Evolutionary conservation across 495 filamentous ascomycete species (phyloP).

Genomic region (Usnea hakonensis): DNA sequence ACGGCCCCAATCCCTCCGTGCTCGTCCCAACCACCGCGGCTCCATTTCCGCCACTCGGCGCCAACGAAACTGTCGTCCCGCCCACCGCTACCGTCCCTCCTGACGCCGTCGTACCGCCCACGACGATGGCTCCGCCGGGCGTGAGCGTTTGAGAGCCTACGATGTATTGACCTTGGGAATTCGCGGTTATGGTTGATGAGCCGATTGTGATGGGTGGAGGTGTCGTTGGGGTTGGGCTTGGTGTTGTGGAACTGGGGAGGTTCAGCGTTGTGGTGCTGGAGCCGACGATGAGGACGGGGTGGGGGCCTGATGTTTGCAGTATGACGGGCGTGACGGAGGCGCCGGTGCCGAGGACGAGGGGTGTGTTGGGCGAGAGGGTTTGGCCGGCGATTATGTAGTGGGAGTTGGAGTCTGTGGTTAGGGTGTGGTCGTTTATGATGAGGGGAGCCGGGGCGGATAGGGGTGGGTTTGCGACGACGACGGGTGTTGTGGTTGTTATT

Average conservation of each 20-base stretch:
- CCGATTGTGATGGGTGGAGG: neutral
- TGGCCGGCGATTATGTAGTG: neutral
- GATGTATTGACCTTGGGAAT: neutral
- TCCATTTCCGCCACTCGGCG: neutral
- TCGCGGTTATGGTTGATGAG: neutral
- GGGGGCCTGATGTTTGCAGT: neutral
- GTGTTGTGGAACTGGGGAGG: neutral
- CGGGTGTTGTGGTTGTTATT: neutral
- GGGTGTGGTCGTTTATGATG: neutral
- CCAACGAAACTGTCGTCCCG: neutral
- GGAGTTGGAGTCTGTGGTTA: neutral
- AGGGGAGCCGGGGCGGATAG: neutral
- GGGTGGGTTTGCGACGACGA: neutral
- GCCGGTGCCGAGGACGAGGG: neutral
- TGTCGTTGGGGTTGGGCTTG: neutral
- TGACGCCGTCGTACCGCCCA: neutral
- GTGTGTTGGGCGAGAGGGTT: neutral
- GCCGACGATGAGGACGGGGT: neutral
- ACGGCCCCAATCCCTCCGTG: neutral
- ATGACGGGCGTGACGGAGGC: neutral
- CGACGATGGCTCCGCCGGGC: neutral
- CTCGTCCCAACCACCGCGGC: neutral
- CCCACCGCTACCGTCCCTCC: neutral
- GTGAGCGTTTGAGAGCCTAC: neutral
- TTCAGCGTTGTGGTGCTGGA: slow-evolving; percentile 3